phyloP scores from a whole-genome alignment of 768 basidiomycete genomes.

The Amanita phalloides region DNA sequence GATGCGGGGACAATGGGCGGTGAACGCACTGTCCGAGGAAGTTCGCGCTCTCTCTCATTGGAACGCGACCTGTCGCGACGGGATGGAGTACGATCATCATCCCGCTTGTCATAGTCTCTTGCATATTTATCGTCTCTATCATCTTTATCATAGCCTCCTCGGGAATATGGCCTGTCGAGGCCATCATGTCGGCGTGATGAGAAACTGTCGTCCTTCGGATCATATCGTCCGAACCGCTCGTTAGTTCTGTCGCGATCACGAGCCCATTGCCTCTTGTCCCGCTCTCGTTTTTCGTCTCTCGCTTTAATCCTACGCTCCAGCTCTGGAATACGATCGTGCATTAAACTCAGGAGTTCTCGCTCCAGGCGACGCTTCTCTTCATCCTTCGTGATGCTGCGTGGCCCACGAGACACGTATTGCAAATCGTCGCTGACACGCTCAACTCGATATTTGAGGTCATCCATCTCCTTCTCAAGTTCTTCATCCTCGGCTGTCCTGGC shows the following conservation, averaged over 20 bases:
- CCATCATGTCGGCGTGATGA: slow-evolving; percentile 33
- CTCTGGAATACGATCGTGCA: slow-evolving; percentile 89
- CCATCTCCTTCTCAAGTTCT: slow-evolving; percentile 81
- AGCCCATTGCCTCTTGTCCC: slow-evolving; percentile 70
- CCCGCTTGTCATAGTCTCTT: slow-evolving; percentile 23
- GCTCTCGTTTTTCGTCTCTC: slow-evolving; percentile 62
- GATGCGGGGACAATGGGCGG: slow-evolving; percentile 46
- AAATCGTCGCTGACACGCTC: slow-evolving; percentile 85
- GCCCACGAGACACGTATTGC: slow-evolving; percentile 73
- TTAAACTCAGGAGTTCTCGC: slow-evolving; percentile 71
- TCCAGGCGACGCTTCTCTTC: slow-evolving; percentile 82
- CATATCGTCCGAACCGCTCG: slow-evolving; percentile 64
- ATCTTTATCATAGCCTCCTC: slow-evolving; percentile 24
- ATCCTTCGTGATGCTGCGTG: slow-evolving; percentile 62
- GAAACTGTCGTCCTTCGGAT: slow-evolving; percentile 36
- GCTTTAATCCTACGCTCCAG: slow-evolving; percentile 79
- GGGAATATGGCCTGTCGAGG: slow-evolving; percentile 42
- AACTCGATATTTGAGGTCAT: slow-evolving; percentile 77
- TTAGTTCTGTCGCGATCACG: slow-evolving; percentile 80
- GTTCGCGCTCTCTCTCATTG: slow-evolving; percentile 27
- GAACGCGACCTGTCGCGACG: slow-evolving; percentile 15
- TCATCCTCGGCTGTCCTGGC: slow-evolving; percentile 72
- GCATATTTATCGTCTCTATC: slow-evolving; percentile 28
- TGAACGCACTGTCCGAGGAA: slow-evolving; percentile 34
- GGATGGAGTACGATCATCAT: slow-evolving; percentile 13